A percentile compares a stretch with the other conserved stretches of the same genome.
Conservation (phyloP, 2,329 filamentous ascomycete genomes). For the Dactylellina drechsleri region DNA sequence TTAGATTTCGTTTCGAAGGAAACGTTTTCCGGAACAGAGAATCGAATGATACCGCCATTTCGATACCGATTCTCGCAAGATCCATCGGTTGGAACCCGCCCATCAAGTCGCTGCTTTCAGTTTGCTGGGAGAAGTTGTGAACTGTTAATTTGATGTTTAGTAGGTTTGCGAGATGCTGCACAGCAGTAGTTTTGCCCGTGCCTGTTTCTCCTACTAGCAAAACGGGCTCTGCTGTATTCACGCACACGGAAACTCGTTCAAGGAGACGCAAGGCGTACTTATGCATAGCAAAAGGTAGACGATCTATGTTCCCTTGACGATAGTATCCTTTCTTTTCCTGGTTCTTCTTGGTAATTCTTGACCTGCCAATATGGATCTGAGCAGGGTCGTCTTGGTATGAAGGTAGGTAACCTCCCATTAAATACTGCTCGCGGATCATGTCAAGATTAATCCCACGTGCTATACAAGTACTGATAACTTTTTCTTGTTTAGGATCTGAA, state of each 20-base stretch:
- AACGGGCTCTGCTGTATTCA: slow-evolving; percentile 85
- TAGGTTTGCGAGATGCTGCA: slow-evolving; percentile 87
- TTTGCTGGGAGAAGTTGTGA: slow-evolving; percentile 97
- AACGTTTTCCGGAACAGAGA: slow-evolving; percentile 89
- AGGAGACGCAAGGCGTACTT: slow-evolving; percentile 83
- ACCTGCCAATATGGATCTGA: slow-evolving; percentile 73
- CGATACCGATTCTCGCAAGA: slow-evolving; percentile 75
- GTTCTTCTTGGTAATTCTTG: slow-evolving; percentile 69
- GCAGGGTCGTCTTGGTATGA: slow-evolving; percentile 71
- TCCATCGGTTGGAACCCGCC: slow-evolving; percentile 98
- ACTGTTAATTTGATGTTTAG: slow-evolving; percentile 87
- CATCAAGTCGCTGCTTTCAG: slow-evolving; percentile 92
- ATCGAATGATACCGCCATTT: slow-evolving; percentile 90
- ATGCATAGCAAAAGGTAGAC: slow-evolving; percentile 84
- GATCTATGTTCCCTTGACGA: slow-evolving; percentile 65
- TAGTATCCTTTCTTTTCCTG: slow-evolving; percentile 60
- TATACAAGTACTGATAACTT: slow-evolving; percentile 74
- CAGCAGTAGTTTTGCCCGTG: slow-evolving; percentile 95
- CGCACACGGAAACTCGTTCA: slow-evolving; percentile 85
- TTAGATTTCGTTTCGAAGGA: slow-evolving; percentile 84
- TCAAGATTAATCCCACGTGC: slow-evolving; percentile 89
- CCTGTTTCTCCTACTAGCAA: slow-evolving; percentile 98
- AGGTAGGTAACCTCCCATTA: slow-evolving; percentile 75
- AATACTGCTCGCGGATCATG: slow-evolving; percentile 80
- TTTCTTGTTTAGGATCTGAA: slow-evolving; percentile 73